A percentile compares a stretch with the other conserved stretches of the same genome.
These are phyloP conservation scores for Handroanthus guayacan DNA, from an alignment of 257 asterid genomes.

Conservation along the genomic window DNA sequence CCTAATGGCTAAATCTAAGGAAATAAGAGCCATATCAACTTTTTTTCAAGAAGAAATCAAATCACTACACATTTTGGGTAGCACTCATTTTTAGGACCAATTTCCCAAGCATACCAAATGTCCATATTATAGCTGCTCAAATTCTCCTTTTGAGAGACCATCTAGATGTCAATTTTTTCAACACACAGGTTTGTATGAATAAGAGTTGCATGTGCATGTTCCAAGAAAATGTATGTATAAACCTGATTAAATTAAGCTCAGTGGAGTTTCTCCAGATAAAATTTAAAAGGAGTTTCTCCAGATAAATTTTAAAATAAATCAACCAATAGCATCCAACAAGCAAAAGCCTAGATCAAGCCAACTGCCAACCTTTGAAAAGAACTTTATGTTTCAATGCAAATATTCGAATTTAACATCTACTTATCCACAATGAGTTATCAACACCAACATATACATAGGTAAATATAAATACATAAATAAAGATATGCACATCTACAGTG, in stretches of 20 bases:
- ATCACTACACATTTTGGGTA: neutral
- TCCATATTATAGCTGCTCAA: neutral
- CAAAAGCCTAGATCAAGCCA: neutral
- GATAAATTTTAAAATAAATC: neutral
- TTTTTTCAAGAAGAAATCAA: neutral
- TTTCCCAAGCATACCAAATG: neutral
- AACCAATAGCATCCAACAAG: neutral
- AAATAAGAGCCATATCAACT: neutral
- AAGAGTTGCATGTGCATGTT: neutral
- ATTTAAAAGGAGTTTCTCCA: neutral
- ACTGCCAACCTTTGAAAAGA: neutral
- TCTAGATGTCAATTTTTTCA: neutral
- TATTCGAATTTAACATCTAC: conserved; percentile 12
- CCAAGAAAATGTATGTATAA: neutral
- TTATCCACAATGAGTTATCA: conserved; percentile 17
- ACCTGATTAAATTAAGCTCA: neutral
- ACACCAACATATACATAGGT: neutral
- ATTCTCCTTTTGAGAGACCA: neutral
- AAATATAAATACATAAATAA: neutral
- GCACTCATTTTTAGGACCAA: neutral
- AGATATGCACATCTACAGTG: neutral
- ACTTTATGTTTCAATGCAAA: neutral
- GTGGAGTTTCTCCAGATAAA: neutral
- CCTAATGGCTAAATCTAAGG: neutral
- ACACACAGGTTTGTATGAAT: neutral